Evolutionary conservation across 2,329 filamentous ascomycete species (phyloP), one percentile per base, ranked within the genome.

Genomic region (Ambrosiella cleistominuta): DNA sequence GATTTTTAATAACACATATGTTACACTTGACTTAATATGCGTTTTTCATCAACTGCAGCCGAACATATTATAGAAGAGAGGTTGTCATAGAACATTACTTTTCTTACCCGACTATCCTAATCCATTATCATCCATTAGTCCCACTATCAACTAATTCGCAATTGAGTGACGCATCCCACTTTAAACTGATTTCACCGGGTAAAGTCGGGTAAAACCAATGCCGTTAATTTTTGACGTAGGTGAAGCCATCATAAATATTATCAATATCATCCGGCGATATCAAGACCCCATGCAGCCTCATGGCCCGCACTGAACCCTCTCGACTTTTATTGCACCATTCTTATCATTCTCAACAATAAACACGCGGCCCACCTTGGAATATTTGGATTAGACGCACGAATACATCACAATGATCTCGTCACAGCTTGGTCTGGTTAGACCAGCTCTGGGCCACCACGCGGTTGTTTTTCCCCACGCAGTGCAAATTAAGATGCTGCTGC

Each of bases 221-320:
- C 13, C 55, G 40, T 54, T 47, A 60, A 60, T 57, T 57, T 60
- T 50, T 54, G 39, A 60, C 53, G 35, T 54, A 54, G 51, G 54
- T 54, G 55, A 60, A 57, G 58, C 55, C 38, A 60, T 57, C 54
- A 45, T 42, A 19, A 54, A 13, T 15, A 27, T 5, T 27, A 27
- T 27, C 27, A 27, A 27, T 38, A 37, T 27, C 8, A 17, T 35
- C 37, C 19, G 35, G 17, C 8, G 35, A 12, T 42, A 37, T 35
- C 27, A 52, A 35, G 4, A 38, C 2, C 50, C 7, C 3, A 7
- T 2, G n/a, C 8, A 52, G n/a, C 15, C n/a, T 52, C 13, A 3
- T n/a, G 17, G n/a, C 15, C 7, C 11, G n/a, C 19, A n/a, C 27
- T 13, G 15, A 42, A 42, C 39, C 39, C 39, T 11, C n/a, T n/a